These are phyloP conservation scores for Pterocarpus santalinus DNA, from an alignment of 306 rosid genomes.

Conservation along the genomic window DNA sequence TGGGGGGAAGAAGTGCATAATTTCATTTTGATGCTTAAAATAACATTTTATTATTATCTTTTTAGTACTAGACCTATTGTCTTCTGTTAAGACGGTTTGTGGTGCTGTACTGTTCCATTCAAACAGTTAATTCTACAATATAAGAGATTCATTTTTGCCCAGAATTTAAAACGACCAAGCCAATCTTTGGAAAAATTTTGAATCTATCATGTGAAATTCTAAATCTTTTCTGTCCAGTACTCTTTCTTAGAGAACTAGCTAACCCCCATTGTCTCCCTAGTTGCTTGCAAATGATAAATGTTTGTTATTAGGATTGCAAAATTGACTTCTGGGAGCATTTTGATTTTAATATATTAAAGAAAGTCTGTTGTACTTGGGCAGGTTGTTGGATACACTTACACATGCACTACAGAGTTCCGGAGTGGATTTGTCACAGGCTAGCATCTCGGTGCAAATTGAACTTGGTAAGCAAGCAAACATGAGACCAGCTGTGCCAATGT, in stretches of 20 bases:
- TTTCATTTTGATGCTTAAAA: background rate
- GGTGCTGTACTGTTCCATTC: conserved; percentile 24
- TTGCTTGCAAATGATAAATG: conserved; percentile 23
- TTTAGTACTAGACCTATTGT: too few relatives aligned
- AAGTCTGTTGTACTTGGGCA: conserved; percentile 51
- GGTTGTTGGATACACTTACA: conserved; percentile 87
- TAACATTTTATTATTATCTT: too few relatives aligned
- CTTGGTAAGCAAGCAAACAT: conserved; percentile 73
- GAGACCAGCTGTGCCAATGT: conserved; percentile 53
- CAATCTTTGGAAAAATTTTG: too few relatives aligned
- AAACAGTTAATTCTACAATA: too few relatives aligned
- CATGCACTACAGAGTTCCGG: conserved; percentile 92
- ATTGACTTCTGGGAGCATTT: conserved; percentile 32
- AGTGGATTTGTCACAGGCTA: conserved; percentile 94
- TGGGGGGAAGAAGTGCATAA: conserved; percentile 25
- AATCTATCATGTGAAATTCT: too few relatives aligned
- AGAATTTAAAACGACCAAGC: too few relatives aligned
- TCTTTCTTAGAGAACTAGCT: background rate
- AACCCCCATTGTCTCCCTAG: background rate
- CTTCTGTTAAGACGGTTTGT: background rate
- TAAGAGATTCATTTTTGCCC: too few relatives aligned
- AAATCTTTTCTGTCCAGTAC: background rate
- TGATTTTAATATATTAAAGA: conserved; percentile 23
- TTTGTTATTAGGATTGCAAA: conserved; percentile 7
- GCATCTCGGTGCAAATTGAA: conserved; percentile 93